Percentiles rank a stretch among this genome's conserved stretches.
phyloP scores from a whole-genome alignment of 306 rosid species.

The Pueraria montana region DNA sequence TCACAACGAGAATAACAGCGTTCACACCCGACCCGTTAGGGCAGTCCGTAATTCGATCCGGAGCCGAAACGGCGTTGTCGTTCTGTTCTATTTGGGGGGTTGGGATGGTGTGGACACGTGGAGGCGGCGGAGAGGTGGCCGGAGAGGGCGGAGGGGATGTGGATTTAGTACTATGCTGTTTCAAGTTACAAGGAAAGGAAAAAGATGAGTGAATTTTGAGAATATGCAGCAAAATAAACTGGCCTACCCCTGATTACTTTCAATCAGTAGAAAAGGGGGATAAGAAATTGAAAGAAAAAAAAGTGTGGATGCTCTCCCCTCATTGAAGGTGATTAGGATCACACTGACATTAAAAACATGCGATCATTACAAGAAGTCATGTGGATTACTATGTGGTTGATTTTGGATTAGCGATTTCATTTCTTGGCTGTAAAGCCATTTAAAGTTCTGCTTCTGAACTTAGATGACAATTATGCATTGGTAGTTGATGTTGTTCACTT shows the following conservation, averaged over 20 bases:
- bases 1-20: constrained; percentile 31
- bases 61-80: background rate
- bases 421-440: constrained; percentile 25
- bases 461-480: background rate
- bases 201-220: background rate
- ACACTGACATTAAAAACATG: background rate
- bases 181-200: background rate
- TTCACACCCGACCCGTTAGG: background rate
- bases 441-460: constrained; percentile 20
- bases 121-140: too few relatives aligned
- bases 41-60: background rate
- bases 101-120: background rate
- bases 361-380: background rate
- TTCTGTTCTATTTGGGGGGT: background rate
- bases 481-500: background rate
- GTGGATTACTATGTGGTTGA: constrained; percentile 10
- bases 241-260: background rate
- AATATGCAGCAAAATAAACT: background rate
- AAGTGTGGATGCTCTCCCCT: background rate
- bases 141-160: too few relatives aligned
- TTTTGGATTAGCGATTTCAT: constrained; percentile 24
- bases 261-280: background rate
- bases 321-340: constrained; percentile 10
- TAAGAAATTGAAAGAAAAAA: background rate
- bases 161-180: background rate